These are phyloP conservation scores for Lipomyces kockii DNA, from an alignment of 805 yeast genomes.

Conservation along the genomic window DNA sequence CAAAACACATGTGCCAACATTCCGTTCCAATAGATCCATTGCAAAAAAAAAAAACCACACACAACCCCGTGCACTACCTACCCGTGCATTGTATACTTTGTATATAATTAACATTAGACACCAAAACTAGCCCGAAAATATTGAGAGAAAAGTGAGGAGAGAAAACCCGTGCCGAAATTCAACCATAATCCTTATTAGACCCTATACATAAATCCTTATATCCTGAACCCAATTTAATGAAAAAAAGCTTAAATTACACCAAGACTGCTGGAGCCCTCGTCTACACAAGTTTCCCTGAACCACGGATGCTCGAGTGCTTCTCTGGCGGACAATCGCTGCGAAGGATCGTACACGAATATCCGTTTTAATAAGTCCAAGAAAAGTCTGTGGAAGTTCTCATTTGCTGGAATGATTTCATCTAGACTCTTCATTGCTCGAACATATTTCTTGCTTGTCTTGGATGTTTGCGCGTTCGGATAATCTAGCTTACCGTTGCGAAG, in stretches of 20 bases:
- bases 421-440: constrained; percentile 49
- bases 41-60: background rate
- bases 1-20: background rate
- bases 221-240: background rate
- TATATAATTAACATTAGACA: background rate
- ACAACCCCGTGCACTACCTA: too few species aligned
- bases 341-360: constrained; percentile 73
- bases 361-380: constrained; percentile 71
- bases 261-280: constrained; percentile 21
- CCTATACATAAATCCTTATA: background rate
- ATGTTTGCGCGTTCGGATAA: constrained; percentile 49
- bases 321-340: constrained; percentile 70
- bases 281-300: constrained; percentile 49
- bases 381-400: constrained; percentile 31
- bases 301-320: constrained; percentile 83
- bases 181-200: background rate
- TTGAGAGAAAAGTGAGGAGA: background rate
- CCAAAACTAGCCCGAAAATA: background rate
- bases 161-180: background rate
- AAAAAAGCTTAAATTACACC: constrained; percentile 3
- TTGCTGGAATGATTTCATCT: constrained; percentile 38
- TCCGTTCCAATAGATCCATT: background rate
- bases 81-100: constrained; percentile 1
- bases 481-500: constrained; percentile 40
- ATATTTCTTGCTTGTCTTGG: constrained; percentile 44